Evolutionary conservation across 495 filamentous ascomycete genomes (phyloP).

Genomic region (Hypomontagnella submonticulosa): DNA sequence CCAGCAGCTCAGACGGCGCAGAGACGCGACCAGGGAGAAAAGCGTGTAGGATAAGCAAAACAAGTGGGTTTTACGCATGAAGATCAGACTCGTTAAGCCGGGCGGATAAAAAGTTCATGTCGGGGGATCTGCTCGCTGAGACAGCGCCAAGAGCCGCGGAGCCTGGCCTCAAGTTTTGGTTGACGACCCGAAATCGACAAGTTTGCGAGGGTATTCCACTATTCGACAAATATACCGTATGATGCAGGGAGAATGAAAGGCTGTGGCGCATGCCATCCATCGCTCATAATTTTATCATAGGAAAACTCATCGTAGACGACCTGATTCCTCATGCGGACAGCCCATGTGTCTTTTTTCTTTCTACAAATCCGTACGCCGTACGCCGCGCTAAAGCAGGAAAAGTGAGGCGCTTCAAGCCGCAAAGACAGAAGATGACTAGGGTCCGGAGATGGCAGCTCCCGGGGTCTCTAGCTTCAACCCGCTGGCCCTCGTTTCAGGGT

Average conservation of each 20-base stretch:
- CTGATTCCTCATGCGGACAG: neutral
- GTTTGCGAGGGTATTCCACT: slow-evolving; percentile 12
- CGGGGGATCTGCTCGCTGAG: slow-evolving; percentile 41
- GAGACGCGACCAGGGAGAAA: slow-evolving; percentile 14
- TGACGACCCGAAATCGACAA: slow-evolving; percentile 10
- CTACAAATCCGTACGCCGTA: slow-evolving; percentile 2
- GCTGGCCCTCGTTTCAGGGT: slow-evolving; percentile 40
- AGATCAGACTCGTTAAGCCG: slow-evolving; percentile 41
- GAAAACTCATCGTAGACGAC: slow-evolving; percentile 1
- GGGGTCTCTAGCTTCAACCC: slow-evolving; percentile 34
- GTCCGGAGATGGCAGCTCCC: slow-evolving; percentile 38
- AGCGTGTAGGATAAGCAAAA: slow-evolving; percentile 24
- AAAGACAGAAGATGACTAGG: slow-evolving; percentile 19
- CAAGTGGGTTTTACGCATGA: slow-evolving; percentile 37
- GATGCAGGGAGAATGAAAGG: slow-evolving; percentile 1
- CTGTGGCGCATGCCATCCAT: neutral
- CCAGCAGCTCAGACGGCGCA: slow-evolving; percentile 25
- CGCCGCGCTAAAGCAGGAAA: slow-evolving; percentile 28
- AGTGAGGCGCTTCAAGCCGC: slow-evolving; percentile 32
- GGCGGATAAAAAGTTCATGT: slow-evolving; percentile 23
- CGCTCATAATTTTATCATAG: neutral
- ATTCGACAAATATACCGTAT: neutral
- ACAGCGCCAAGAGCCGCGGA: slow-evolving; percentile 35
- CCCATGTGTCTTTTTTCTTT: slow-evolving; percentile 6
- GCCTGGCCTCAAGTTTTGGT: slow-evolving; percentile 8